Base-by-base conservation (phyloP, 805 yeast species). In the Schwanniomyces polymorphus region DNA sequence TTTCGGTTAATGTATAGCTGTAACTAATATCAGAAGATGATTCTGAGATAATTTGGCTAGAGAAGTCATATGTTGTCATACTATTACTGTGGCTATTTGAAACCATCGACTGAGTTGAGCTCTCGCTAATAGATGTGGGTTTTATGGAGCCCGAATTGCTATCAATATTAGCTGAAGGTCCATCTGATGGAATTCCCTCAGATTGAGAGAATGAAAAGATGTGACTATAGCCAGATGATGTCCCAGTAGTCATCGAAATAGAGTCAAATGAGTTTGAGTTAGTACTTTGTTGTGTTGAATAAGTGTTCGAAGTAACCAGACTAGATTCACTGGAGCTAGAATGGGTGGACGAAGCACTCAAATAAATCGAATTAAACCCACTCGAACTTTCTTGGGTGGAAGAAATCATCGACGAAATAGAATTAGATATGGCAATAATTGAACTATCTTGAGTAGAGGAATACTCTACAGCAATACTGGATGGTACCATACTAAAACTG, bases 151-250 rank as follows among this genome's bases (percentile, higher is more conserved):
- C 38, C 6, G 44, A 17, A n/a, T n/a, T n/a, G 23, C 44, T 17
- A 11, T 18, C 7, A 4, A 6, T 14, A 27, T 23, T 25, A 4
- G 16, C 5, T 11, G 44, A 17, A n/a, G 34, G 14, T 31, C 14
- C 6, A 21, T 8, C 7, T 23, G 10, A 14, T 25, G 10, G 3
- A 34, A n/a, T 16, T 12, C 10, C 12, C 17, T 5, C 16, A 25
- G 27, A 27, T 21, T 12, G 3, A 14, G 23, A 12, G 8, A 10
- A 25, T 31, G 59, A 50, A 14, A 54, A 27, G 12, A 2, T 27
- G 7, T 27, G 4, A 3, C 29, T 27, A 6, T 3, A 27, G 29
- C 29, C 7, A 27, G n/a, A n/a, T n/a, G n/a, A n/a, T n/a, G n/a
- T n/a, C n/a, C n/a, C n/a, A n/a, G n/a, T n/a, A n/a, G n/a, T n/a